These are phyloP conservation scores for Aphanocladium album DNA, from an alignment of 2,329 filamentous ascomycete species.

Conservation along the genomic window DNA sequence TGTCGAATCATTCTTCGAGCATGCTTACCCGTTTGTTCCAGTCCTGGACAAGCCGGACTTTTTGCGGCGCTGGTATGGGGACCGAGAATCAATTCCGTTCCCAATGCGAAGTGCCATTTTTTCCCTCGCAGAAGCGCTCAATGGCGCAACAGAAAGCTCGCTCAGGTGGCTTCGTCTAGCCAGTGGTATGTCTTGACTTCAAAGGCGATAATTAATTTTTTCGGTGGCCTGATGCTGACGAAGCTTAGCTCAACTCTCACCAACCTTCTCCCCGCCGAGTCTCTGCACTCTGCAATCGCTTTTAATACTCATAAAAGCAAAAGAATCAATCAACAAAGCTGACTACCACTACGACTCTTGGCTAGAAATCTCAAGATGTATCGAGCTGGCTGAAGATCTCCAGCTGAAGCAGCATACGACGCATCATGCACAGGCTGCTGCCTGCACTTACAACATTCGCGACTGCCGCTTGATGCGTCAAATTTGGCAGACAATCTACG, in stretches of 20 bases:
- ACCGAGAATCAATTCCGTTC: background rate
- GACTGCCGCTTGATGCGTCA: background rate
- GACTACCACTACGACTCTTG: conserved; percentile 1
- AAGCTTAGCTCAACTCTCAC: background rate
- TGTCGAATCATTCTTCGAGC: background rate
- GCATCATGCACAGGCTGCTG: background rate
- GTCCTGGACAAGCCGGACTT: conserved; percentile 4
- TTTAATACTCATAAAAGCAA: background rate
- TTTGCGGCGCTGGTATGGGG: background rate
- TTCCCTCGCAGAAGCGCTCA: background rate
- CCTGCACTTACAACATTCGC: background rate
- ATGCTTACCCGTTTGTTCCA: background rate
- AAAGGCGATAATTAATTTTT: background rate
- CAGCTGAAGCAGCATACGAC: background rate
- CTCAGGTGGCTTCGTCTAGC: background rate
- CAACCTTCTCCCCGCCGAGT: background rate
- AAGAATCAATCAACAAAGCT: background rate
- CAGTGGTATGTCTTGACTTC: background rate
- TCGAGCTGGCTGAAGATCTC: background rate
- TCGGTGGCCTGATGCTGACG: background rate
- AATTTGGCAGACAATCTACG: conserved; percentile 5
- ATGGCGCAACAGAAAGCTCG: background rate
- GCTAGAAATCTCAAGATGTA: conserved; percentile 1
- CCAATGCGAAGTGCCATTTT: background rate
- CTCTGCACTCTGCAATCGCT: background rate